phyloP scores from a whole-genome alignment of 345 rosid species.

The Turritis glabra region DNA sequence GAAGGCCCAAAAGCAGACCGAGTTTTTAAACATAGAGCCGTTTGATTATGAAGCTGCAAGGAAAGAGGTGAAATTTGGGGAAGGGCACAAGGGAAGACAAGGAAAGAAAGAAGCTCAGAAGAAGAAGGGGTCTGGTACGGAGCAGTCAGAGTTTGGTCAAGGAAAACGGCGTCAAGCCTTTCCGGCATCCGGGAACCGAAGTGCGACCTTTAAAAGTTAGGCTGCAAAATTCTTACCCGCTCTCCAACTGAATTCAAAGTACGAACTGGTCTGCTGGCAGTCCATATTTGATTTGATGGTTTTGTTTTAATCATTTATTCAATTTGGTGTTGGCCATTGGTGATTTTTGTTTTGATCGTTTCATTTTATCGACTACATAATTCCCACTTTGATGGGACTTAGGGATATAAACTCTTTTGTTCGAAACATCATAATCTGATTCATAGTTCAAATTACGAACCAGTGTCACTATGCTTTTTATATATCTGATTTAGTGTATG shows the following conservation, averaged over 20 bases:
- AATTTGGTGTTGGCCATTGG: constrained; percentile 1
- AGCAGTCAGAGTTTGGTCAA: constrained; percentile 40
- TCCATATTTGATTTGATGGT: not conserved
- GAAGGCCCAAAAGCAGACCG: constrained; percentile 35
- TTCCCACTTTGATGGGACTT: constrained; percentile 11
- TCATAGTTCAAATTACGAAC: not conserved
- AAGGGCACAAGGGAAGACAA: constrained; percentile 23
- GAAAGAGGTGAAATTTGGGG: constrained; percentile 38
- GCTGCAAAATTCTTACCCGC: not conserved
- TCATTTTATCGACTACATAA: not conserved
- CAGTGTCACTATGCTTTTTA: not conserved
- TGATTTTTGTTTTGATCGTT: not conserved
- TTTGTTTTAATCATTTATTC: not conserved
- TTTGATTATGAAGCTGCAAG: constrained; percentile 47
- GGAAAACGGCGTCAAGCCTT: constrained; percentile 46
- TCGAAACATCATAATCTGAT: not conserved
- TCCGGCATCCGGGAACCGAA: constrained; percentile 43
- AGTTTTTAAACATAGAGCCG: constrained; percentile 57
- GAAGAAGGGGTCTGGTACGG: constrained; percentile 29
- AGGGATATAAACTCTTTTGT: not conserved
- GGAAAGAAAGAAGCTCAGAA: constrained; percentile 34
- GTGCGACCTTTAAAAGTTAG: constrained; percentile 37
- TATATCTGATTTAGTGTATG: not conserved
- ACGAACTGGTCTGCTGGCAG: not conserved
- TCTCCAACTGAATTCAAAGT: not conserved